A percentile compares a stretch with the other conserved stretches of the same genome.
Evolutionary conservation across 441 rosid genomes (phyloP).

Genomic region (Hypseocharis bilobata): DNA sequence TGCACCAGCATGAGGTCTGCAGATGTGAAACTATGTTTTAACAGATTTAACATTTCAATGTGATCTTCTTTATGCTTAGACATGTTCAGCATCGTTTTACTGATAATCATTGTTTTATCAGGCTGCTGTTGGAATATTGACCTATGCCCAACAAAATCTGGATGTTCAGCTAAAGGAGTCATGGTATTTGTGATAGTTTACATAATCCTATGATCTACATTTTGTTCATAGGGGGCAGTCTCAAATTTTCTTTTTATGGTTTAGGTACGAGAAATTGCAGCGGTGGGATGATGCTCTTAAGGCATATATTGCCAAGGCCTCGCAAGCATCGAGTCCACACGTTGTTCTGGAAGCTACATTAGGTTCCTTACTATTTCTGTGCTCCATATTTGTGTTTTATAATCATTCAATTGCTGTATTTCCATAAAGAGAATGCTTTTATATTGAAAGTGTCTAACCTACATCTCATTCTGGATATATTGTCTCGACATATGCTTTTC

Average conservation of each 20-base stretch:
- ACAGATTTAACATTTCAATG: not conserved
- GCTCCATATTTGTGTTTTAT: not conserved
- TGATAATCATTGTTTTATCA: conserved; percentile 28
- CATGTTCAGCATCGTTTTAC: conserved; percentile 10
- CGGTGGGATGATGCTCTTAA: conserved; percentile 99
- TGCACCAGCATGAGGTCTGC: conserved; percentile 90
- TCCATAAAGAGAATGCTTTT: not conserved
- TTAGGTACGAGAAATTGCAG: conserved; percentile 98
- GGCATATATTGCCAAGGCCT: conserved; percentile 85
- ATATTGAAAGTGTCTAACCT: not conserved
- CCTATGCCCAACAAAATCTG: conserved; percentile 80
- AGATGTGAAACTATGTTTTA: conserved; percentile 12
- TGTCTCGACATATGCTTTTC: not conserved
- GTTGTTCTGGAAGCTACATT: conserved; percentile 80
- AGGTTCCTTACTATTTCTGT: conserved; percentile 41
- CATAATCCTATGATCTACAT: not conserved
- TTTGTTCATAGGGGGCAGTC: not conserved
- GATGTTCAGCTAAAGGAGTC: conserved; percentile 96
- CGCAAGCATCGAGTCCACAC: conserved; percentile 77
- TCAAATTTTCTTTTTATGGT: conserved; percentile 20
- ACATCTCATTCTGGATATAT: not conserved
- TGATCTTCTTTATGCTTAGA: not conserved
- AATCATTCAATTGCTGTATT: not conserved
- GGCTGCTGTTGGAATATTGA: conserved; percentile 99
- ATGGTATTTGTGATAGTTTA: conserved; percentile 41